Evolutionary conservation across 176 grass and related monocot genomes (phyloP).

Genomic region (Ampelocalamus luodianensis): DNA sequence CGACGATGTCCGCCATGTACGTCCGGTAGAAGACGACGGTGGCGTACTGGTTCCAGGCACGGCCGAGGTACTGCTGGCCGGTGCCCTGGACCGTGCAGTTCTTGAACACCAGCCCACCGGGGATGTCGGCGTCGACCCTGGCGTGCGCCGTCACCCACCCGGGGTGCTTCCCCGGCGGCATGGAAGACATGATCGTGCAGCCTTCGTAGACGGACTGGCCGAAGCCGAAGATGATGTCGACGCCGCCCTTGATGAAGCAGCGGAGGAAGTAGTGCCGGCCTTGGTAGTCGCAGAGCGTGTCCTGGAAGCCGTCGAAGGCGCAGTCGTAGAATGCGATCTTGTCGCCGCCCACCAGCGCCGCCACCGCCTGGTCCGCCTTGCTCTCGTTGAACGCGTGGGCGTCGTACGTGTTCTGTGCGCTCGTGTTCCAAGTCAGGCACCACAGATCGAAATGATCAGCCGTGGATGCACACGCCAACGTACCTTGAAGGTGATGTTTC

Average conservation of each 20-base stretch:
- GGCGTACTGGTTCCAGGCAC: slow-evolving; percentile 61
- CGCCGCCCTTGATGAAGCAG: slow-evolving; percentile 62
- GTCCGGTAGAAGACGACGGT: slow-evolving; percentile 65
- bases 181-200: slow-evolving; percentile 34
- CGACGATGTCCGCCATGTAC: slow-evolving; percentile 41
- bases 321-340: slow-evolving; percentile 68
- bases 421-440: no score
- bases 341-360: slow-evolving; percentile 63
- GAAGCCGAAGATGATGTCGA: slow-evolving; percentile 83
- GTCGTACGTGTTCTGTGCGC: slow-evolving; percentile 2
- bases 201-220: slow-evolving; percentile 74
- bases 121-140: background rate
- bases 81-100: slow-evolving; percentile 31
- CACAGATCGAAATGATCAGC: no score
- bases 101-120: slow-evolving; percentile 60
- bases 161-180: background rate
- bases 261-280: slow-evolving; percentile 75
- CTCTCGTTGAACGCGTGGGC: background rate
- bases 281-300: slow-evolving; percentile 64
- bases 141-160: slow-evolving; percentile 66
- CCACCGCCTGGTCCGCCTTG: slow-evolving; percentile 54
- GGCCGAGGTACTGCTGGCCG: slow-evolving; percentile 54
- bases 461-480: no score
- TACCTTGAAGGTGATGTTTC: slow-evolving; percentile 69
- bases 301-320: slow-evolving; percentile 66